A percentile compares a stretch with the other conserved stretches of the same genome.
phyloP scores from a whole-genome alignment of 805 yeast species.

The Hanseniaspora lachancei region DNA sequence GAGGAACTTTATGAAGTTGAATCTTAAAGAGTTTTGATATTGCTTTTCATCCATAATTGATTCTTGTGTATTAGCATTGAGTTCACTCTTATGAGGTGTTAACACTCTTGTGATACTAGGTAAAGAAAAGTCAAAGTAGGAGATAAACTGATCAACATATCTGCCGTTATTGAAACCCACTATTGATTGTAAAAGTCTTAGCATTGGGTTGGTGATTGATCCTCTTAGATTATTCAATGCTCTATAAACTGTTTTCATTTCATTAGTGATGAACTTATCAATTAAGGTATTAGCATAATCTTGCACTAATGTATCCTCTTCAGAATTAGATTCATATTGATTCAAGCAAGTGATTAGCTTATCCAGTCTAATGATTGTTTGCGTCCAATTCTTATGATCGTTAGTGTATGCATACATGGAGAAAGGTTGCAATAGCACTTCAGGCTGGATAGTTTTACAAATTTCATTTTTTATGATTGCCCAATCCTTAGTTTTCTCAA shows the following conservation, averaged over 20 bases:
- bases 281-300: constrained; percentile 20
- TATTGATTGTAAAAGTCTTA: constrained; percentile 44
- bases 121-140: constrained; percentile 54
- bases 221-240: constrained; percentile 48
- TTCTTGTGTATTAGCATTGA: constrained; percentile 26
- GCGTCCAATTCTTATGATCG: constrained; percentile 40
- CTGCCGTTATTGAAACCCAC: constrained; percentile 38
- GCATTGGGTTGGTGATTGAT: constrained; percentile 44
- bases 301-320: constrained; percentile 5
- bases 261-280: constrained; percentile 40
- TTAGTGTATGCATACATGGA: constrained; percentile 35
- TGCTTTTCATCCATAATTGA: constrained; percentile 23
- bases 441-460: constrained; percentile 26
- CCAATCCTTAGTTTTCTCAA: constrained; percentile 19
- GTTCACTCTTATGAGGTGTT: constrained; percentile 38
- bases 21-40: constrained; percentile 38
- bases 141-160: constrained; percentile 43
- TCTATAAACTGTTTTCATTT: constrained; percentile 54
- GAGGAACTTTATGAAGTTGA: constrained; percentile 50
- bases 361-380: constrained; percentile 32
- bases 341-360: constrained; percentile 21
- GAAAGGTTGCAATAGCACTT: constrained; percentile 35
- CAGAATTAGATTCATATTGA: constrained; percentile 17
- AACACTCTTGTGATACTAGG: constrained; percentile 50
- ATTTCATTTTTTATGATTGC: constrained; percentile 20